phyloP scores from a whole-genome alignment of 2,329 filamentous ascomycete genomes.

The Epichloe amarillans region DNA sequence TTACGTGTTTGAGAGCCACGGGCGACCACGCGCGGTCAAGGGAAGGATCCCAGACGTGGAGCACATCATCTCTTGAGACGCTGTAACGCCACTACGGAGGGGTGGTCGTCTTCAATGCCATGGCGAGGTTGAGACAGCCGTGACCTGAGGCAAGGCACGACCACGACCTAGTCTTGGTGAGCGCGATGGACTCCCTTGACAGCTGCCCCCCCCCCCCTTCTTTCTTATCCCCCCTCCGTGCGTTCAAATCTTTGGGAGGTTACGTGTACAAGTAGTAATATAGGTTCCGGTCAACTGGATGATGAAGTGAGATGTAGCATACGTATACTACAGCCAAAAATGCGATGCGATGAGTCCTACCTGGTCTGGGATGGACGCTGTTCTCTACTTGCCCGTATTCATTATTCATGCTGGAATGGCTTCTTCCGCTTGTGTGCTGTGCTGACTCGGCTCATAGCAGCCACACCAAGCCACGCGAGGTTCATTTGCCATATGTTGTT shows the following conservation, averaged over 20 bases:
- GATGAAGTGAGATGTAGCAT: neutral
- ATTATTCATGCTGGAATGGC: too few relatives aligned
- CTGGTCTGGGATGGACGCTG: neutral
- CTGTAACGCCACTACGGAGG: neutral
- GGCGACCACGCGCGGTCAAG: neutral
- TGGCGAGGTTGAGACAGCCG: neutral
- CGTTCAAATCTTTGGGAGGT: neutral
- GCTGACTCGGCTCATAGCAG: too few relatives aligned
- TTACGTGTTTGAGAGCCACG: neutral
- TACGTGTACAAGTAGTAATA: constrained; percentile 5
- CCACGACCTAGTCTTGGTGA: neutral
- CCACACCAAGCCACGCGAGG: too few relatives aligned
- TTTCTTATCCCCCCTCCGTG: neutral
- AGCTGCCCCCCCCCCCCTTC: neutral
- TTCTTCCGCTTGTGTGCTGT: neutral
- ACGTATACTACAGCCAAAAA: neutral
- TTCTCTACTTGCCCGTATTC: too few relatives aligned
- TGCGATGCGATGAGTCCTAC: neutral
- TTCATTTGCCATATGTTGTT: too few relatives aligned
- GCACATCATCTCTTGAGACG: neutral
- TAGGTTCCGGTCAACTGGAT: constrained; percentile 2
- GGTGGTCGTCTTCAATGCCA: neutral
- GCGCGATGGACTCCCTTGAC: neutral
- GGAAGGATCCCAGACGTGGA: neutral
- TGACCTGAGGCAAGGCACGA: neutral